A percentile compares a stretch with the other conserved stretches of the same genome.
Conservation (phyloP, 2,329 filamentous ascomycete genomes). For the Fusarium gaditjirri region DNA sequence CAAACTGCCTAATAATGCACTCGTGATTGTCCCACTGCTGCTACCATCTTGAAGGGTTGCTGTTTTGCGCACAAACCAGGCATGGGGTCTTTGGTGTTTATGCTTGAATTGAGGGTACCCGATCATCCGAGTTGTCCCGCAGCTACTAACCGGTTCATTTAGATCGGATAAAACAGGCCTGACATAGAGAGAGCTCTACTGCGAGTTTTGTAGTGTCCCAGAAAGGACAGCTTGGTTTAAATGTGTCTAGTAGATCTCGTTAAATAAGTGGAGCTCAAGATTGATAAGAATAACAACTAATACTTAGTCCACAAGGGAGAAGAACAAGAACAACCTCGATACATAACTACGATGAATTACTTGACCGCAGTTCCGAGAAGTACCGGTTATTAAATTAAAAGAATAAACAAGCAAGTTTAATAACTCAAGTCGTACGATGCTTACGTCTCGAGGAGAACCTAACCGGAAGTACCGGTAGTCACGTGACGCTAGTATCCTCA, state of each 20-base stretch:
- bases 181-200: rapidly evolving
- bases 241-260: neutral
- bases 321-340: neutral
- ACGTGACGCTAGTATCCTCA: neutral
- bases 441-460: neutral
- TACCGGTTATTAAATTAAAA: rapidly evolving
- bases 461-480: neutral
- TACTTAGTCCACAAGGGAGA: neutral
- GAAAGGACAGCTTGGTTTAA: neutral
- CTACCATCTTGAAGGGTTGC: neutral
- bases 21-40: neutral
- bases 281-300: neutral
- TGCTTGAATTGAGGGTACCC: neutral
- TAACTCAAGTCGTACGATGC: neutral
- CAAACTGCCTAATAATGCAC: neutral
- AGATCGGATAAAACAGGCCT: rapidly evolving
- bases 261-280: neutral
- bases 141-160: rapidly evolving
- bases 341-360: neutral
- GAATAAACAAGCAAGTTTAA: neutral
- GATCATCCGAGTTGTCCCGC: rapidly evolving
- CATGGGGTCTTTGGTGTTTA: neutral
- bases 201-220: rapidly evolving
- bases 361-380: neutral
- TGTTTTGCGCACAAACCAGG: neutral